phyloP scores from a whole-genome alignment of 2,329 filamentous ascomycete genomes.

The Cladosporium sp. region DNA sequence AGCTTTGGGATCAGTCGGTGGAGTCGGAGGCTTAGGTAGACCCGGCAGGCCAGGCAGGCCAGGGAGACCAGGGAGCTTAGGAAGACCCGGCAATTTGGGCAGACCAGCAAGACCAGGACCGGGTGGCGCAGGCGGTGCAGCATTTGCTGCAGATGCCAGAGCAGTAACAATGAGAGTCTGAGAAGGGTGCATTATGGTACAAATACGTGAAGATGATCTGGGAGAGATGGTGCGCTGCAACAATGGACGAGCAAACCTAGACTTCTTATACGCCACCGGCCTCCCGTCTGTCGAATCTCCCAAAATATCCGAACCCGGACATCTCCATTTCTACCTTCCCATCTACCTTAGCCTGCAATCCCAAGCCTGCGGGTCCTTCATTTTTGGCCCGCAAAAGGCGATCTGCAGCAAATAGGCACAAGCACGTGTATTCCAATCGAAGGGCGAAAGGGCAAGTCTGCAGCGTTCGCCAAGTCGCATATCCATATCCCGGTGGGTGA shows the following conservation, averaged over 20 bases:
- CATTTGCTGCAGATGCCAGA: not conserved
- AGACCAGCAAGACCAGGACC: not conserved
- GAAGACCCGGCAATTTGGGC: not conserved
- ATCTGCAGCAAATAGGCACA: not conserved
- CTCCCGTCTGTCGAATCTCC: not conserved
- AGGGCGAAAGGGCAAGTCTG: not conserved
- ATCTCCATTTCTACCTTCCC: not conserved
- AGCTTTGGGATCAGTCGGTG: not conserved
- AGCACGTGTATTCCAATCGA: not conserved
- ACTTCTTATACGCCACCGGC: not conserved
- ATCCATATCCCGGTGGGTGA: not conserved
- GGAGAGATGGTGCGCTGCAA: not conserved
- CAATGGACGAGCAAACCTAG: not conserved
- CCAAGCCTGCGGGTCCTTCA: slow-evolving; percentile 1
- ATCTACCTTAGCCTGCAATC: not conserved
- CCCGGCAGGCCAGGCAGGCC: not conserved
- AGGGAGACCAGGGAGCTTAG: not conserved
- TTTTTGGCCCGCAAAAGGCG: not conserved
- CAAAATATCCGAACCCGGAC: not conserved
- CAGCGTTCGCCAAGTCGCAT: slow-evolving; percentile 7
- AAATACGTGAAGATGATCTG: not conserved
- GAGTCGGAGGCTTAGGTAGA: not conserved
- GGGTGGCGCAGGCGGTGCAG: not conserved
- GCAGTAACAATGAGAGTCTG: not conserved
- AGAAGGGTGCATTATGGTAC: not conserved